phyloP scores from a whole-genome alignment of 805 yeast genomes.

The Limtongia smithiae region DNA sequence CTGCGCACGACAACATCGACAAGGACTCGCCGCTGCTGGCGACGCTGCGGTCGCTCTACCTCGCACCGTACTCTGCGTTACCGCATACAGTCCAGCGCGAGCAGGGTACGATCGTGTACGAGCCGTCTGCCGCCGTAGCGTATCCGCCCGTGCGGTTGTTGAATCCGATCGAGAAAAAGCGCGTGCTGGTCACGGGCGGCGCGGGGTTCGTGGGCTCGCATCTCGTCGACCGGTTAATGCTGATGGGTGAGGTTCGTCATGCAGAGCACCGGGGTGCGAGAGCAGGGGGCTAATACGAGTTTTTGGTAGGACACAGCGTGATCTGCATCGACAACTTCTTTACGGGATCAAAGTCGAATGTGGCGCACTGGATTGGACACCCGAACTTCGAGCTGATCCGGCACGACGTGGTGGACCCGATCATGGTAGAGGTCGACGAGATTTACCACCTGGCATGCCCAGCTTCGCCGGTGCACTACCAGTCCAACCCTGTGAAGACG shows the following conservation, averaged over 20 bases:
- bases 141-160: slow-evolving; percentile 31
- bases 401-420: slow-evolving; percentile 34
- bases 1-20: neutral
- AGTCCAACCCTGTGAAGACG: slow-evolving; percentile 34
- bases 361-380: slow-evolving; percentile 34
- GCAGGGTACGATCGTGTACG: slow-evolving; percentile 18
- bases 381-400: slow-evolving; percentile 34
- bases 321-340: slow-evolving; percentile 34
- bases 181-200: slow-evolving; percentile 34
- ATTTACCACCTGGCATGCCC: slow-evolving; percentile 35
- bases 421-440: slow-evolving; percentile 33
- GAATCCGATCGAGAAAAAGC: slow-evolving; percentile 32
- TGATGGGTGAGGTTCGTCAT: no score
- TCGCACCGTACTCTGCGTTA: slow-evolving; percentile 23
- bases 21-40: slow-evolving; percentile 8
- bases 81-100: slow-evolving; percentile 20
- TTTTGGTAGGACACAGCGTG: no score
- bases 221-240: slow-evolving; percentile 33
- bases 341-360: slow-evolving; percentile 32
- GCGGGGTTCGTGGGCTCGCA: slow-evolving; percentile 36
- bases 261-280: no score
- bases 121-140: slow-evolving; percentile 17
- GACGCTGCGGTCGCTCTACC: slow-evolving; percentile 20
- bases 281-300: no score
- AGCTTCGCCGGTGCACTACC: slow-evolving; percentile 34